phyloP scores from a whole-genome alignment of 257 asterid genomes.

The Nicotiana tomentosiformis region DNA sequence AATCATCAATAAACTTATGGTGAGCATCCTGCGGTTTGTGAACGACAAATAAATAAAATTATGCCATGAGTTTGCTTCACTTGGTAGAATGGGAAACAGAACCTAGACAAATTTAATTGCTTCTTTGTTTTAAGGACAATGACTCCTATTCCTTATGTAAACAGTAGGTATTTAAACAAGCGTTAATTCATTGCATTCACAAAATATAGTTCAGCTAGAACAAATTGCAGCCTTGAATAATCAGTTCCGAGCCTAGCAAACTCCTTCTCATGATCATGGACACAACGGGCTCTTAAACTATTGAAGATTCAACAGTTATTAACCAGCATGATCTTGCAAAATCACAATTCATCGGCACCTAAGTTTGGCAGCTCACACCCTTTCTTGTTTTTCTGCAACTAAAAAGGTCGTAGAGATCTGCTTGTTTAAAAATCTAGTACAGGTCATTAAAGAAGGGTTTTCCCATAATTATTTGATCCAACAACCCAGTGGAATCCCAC shows the following conservation, averaged over 20 bases:
- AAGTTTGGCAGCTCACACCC: not conserved
- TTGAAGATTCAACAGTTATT: not conserved
- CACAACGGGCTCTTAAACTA: not conserved
- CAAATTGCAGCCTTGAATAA: not conserved
- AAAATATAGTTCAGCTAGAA: not conserved
- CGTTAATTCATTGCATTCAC: not conserved
- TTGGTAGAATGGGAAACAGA: slow-evolving; percentile 1
- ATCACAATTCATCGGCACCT: not conserved
- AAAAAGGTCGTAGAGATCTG: not conserved
- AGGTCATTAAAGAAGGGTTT: not conserved
- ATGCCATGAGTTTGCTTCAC: not conserved
- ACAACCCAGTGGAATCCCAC: no score
- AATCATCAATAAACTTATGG: slow-evolving; percentile 71
- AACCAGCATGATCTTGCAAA: not conserved
- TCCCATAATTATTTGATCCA: not conserved
- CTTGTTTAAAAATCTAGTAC: not conserved
- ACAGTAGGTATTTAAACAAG: not conserved
- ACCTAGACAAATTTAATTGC: not conserved
- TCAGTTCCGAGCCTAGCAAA: not conserved
- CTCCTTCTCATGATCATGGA: not conserved
- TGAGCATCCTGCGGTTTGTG: slow-evolving; percentile 64
- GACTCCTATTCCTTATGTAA: not conserved
- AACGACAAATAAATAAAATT: slow-evolving; percentile 12
- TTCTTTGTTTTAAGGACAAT: not conserved
- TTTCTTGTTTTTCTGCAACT: not conserved